A percentile compares a stretch with the other conserved stretches of the same genome.
Evolutionary conservation across 2,329 filamentous ascomycete species (phyloP).

Genomic region (Aspergillus sp.): DNA sequence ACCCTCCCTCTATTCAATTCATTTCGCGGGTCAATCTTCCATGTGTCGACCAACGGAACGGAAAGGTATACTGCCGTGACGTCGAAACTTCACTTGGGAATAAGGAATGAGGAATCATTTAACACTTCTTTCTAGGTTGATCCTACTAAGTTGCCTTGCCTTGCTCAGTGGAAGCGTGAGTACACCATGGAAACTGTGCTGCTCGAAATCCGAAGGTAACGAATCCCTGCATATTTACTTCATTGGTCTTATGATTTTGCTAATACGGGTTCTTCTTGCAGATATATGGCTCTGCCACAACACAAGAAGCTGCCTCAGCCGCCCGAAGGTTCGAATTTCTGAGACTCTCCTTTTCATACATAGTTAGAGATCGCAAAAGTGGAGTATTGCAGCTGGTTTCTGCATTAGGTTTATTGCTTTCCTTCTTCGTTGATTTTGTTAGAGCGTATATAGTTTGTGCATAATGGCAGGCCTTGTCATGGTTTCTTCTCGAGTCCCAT

Average conservation of each 20-base stretch:
- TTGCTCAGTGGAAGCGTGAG: slow-evolving; percentile 83
- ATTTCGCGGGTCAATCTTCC: slow-evolving; percentile 94
- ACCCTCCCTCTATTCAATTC: slow-evolving; percentile 83
- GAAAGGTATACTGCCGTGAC: slow-evolving; percentile 47
- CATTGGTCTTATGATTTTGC: background rate
- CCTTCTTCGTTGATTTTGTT: slow-evolving; percentile 14
- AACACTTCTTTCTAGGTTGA: slow-evolving; percentile 54
- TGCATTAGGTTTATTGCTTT: slow-evolving; percentile 14
- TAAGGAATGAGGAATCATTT: too few species aligned
- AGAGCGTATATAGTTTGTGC: slow-evolving; percentile 34
- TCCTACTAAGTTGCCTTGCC: slow-evolving; percentile 69
- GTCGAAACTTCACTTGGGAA: too few species aligned
- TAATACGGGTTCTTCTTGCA: slow-evolving; percentile 29
- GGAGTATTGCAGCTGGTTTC: slow-evolving; percentile 25
- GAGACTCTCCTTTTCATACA: slow-evolving; percentile 13
- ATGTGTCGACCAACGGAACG: slow-evolving; percentile 73
- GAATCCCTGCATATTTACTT: background rate
- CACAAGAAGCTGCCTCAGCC: slow-evolving; percentile 97
- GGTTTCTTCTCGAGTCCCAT: slow-evolving; percentile 16
- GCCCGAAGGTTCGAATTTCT: slow-evolving; percentile 67
- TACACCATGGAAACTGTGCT: slow-evolving; percentile 93
- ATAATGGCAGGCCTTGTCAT: slow-evolving; percentile 28
- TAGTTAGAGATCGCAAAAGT: slow-evolving; percentile 10
- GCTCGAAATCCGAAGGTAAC: slow-evolving; percentile 73
- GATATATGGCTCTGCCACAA: slow-evolving; percentile 83